Evolutionary conservation across 768 basidiomycete species (phyloP), one percentile per base, ranked within the genome.

Genomic region (Holtermannia corniformis): DNA sequence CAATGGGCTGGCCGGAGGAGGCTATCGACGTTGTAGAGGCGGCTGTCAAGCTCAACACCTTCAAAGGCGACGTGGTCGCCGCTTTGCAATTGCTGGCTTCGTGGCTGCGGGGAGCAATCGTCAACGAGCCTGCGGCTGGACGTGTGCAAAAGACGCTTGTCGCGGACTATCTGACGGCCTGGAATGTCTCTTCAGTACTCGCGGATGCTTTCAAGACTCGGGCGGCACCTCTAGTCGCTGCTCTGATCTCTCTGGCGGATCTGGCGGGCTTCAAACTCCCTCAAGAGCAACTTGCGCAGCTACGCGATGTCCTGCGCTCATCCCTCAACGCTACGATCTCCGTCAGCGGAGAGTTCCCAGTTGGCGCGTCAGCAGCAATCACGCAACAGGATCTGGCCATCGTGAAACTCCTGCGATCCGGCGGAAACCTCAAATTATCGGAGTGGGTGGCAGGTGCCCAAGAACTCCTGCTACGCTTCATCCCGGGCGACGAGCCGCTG

Each of bases 401-500:
- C 32, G 16, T 16, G 10, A 37, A 16, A 37, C 10, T 16, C 32
- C 16, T 37, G 32, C 32, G 32, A 7, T 16, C 7, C 16, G 32
- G 10, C 16, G 10, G 16, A 16, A 16, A 7, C 7, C 10, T 7
- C 7, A 16, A 37, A 16, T 37, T 16, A 7, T 16, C 32, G 32
- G 7, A 16, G 24, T 47, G 20, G 45, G 13, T 4, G 19, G 27
- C 21, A 13, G 4, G 11, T 19, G 22, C 13, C 10, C 10, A 4
- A 20, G 19, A 26, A 11, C 47, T 49, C 24, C 23, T 49, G 14
- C 16, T 19, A n/a, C 5, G 10, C 2, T 62, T 65, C 21, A 73
- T 82, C 12, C 85, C 84, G 0, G 88, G 89, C 12, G 85, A 92
- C 57, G 90, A 92, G 65, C 79, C 79, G 1, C 63, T 73, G 28